A percentile compares a stretch with the other conserved stretches of the same genome.
Evolutionary conservation across 768 basidiomycete species (phyloP).

Genomic region (Floccularia luteovirens): DNA sequence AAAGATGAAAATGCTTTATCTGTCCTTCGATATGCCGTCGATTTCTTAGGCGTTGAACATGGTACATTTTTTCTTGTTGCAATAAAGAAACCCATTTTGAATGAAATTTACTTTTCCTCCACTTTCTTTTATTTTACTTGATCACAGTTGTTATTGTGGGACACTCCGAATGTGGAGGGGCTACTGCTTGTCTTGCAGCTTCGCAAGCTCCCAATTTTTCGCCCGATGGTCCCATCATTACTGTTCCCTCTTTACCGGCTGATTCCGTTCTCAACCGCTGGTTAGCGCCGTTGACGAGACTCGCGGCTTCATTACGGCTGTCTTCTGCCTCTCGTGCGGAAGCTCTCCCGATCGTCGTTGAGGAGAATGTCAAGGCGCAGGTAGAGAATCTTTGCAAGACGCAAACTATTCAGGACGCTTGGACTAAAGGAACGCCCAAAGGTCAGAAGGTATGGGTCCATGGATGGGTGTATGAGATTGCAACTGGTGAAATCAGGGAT

Average conservation of each 20-base stretch:
- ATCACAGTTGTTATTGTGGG: conserved; percentile 73
- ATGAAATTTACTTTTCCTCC: conserved; percentile 12
- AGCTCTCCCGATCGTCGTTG: conserved; percentile 39
- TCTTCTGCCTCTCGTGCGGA: conserved; percentile 22
- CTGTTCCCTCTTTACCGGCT: conserved; percentile 24
- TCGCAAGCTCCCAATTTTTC: conserved; percentile 20
- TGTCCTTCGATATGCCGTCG: conserved; percentile 69
- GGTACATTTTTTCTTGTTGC: conserved; percentile 40
- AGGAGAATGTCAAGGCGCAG: conserved; percentile 54
- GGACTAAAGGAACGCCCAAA: conserved; percentile 32
- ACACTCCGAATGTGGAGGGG: conserved; percentile 81
- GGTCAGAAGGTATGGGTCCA: conserved; percentile 50
- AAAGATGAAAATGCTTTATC: conserved; percentile 67
- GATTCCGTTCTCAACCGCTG: conserved; percentile 57
- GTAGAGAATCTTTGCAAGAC: conserved; percentile 43
- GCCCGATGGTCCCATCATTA: conserved; percentile 20
- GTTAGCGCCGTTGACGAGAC: conserved; percentile 59
- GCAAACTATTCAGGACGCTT: conserved; percentile 36
- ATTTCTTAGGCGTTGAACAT: conserved; percentile 65
- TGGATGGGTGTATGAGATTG: conserved; percentile 68
- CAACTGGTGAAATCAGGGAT: conserved; percentile 50
- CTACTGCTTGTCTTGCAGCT: conserved; percentile 41
- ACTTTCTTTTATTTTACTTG: conserved; percentile 9
- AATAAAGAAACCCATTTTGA: conserved; percentile 27
- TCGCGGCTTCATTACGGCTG: conserved; percentile 40